These are phyloP conservation scores for Epichloe glyceriae DNA, from an alignment of 2,329 filamentous ascomycete species.

Conservation along the genomic window DNA sequence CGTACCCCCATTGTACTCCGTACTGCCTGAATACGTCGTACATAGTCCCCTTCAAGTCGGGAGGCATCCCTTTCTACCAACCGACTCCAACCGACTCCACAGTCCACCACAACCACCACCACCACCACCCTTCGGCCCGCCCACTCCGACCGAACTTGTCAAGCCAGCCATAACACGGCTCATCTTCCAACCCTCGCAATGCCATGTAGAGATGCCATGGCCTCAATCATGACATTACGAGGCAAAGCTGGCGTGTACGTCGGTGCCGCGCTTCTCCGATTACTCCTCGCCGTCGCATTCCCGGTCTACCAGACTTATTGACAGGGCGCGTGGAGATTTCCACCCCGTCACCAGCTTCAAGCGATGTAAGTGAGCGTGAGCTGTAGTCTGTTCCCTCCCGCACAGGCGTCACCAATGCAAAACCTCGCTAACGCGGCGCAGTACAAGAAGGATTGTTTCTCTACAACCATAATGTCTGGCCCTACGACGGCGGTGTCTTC, in stretches of 20 bases:
- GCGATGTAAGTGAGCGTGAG: constrained; percentile 53
- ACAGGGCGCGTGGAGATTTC: constrained; percentile 92
- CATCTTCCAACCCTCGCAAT: neutral
- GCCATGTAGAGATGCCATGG: constrained; percentile 6
- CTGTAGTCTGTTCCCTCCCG: neutral
- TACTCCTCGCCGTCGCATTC: constrained; percentile 69
- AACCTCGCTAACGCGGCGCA: constrained; percentile 20
- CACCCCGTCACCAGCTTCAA: constrained; percentile 96
- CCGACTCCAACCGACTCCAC: too few relatives aligned
- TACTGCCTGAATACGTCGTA: too few relatives aligned
- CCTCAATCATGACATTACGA: constrained; percentile 26
- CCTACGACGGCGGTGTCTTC: constrained; percentile 84
- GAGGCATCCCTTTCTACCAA: too few relatives aligned
- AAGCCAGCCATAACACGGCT: neutral
- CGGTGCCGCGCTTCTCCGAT: constrained; percentile 63
- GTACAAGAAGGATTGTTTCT: constrained; percentile 95
- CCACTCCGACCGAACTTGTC: constrained; percentile 16
- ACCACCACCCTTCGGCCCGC: constrained; percentile 1
- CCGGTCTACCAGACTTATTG: constrained; percentile 69
- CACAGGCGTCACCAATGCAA: neutral
- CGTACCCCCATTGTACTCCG: too few relatives aligned
- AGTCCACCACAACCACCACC: too few relatives aligned
- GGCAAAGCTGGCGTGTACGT: constrained; percentile 48
- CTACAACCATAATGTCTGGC: constrained; percentile 90
- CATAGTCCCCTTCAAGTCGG: too few relatives aligned